These are phyloP conservation scores for Byssochlamys sp. DNA, from an alignment of 2,329 filamentous ascomycete genomes.

Conservation along the genomic window DNA sequence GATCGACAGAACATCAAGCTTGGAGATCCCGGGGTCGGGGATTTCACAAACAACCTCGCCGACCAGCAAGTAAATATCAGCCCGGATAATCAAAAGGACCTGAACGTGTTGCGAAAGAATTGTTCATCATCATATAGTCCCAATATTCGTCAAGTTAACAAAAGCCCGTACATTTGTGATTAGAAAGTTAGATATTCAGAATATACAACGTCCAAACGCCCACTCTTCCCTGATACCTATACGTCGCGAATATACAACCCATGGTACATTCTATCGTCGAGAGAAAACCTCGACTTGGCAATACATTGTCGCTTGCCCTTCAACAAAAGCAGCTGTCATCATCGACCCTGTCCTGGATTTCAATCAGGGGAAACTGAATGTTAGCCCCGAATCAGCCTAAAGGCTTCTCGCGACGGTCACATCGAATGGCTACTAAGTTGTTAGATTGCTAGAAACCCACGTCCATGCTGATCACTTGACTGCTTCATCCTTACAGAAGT, in stretches of 20 bases:
- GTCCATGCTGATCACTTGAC: constrained; percentile 53
- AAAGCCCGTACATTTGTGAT: not conserved
- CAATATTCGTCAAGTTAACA: not conserved
- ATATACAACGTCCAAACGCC: not conserved
- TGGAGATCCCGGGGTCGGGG: not conserved
- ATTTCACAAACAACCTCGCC: not conserved
- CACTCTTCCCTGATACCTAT: not conserved
- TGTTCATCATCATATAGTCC: not conserved
- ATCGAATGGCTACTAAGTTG: constrained; percentile 38
- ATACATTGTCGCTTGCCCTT: constrained; percentile 48
- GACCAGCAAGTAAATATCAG: not conserved
- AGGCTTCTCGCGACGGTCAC: constrained; percentile 35
- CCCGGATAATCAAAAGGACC: not conserved
- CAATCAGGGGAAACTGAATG: constrained; percentile 29
- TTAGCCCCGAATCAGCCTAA: constrained; percentile 45
- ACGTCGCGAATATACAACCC: constrained; percentile 18
- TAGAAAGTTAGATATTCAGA: not conserved
- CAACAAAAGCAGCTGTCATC: constrained; percentile 40
- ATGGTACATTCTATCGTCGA: constrained; percentile 34
- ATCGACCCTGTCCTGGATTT: constrained; percentile 54
- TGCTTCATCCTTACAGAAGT: constrained; percentile 43
- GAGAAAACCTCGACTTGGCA: constrained; percentile 47
- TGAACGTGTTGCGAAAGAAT: not conserved
- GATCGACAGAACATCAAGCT: not conserved
- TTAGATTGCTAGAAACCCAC: constrained; percentile 51